These are phyloP conservation scores for Thamnidium elegans DNA, from an alignment of 192 early-diverging fungal species.

Conservation along the genomic window DNA sequence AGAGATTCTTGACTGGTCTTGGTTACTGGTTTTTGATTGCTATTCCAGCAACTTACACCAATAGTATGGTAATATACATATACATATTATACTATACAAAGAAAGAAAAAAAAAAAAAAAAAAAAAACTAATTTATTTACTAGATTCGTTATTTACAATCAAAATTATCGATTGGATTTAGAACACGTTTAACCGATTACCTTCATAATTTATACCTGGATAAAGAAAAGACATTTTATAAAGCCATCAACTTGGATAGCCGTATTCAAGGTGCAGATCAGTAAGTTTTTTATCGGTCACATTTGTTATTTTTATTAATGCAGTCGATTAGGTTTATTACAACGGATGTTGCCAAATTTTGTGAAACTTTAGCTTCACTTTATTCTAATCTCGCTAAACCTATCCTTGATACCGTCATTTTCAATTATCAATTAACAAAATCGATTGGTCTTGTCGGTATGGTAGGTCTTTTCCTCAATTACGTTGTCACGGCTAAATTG, in stretches of 20 bases:
- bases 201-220: conserved; percentile 82
- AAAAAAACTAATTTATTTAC: neutral
- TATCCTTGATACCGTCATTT: conserved; percentile 88
- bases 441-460: conserved; percentile 83
- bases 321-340: conserved; percentile 57
- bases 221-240: conserved; percentile 86
- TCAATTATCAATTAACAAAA: conserved; percentile 87
- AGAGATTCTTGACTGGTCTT: conserved; percentile 72
- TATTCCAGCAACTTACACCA: conserved; percentile 94
- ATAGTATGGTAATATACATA: conserved; percentile 82
- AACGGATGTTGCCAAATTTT: conserved; percentile 90
- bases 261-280: conserved; percentile 88
- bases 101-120: neutral
- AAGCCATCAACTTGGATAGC: conserved; percentile 86
- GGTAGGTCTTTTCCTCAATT: conserved; percentile 75
- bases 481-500: conserved; percentile 72
- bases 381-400: conserved; percentile 98
- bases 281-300: conserved; percentile 31
- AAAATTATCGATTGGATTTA: conserved; percentile 73
- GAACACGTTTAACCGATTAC: conserved; percentile 83
- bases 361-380: conserved; percentile 80
- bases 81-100: conserved; percentile 5
- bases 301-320: neutral
- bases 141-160: conserved; percentile 70
- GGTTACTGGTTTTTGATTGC: conserved; percentile 93